Base-by-base conservation (phyloP, 2,329 filamentous ascomycete species). In the Microascus cirrosus region DNA sequence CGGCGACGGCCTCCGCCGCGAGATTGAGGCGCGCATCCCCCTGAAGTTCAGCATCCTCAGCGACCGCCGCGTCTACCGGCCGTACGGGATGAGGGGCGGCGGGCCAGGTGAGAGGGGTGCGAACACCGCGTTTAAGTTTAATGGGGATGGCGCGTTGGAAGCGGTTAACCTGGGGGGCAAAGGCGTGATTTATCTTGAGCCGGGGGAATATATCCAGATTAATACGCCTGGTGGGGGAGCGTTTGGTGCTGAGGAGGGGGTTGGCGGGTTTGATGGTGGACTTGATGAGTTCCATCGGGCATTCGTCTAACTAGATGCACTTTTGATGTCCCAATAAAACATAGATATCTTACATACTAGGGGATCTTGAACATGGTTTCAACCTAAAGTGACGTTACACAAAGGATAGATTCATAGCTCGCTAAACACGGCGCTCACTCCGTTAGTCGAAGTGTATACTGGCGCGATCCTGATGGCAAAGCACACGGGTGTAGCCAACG, bases 1-100 rank as follows among this genome's bases (percentile, higher is more conserved):
- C 10, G 89, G 89, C 8, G 84, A 91, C 65, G 89, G 89, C 12
- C 85, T 90, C 0, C 36, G 36, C 0, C 72, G 89, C 0, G 89
- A 94, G 60, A 91, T 94, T 60, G 89, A 94, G 70, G 92, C 92
- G 69, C 78, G 88, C 2, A 84, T 88, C 50, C 86, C 87, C 0
- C 81, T 94, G 4, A 86, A 91, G 68, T 87, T 89, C 15, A 87
- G 83, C 1, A 94, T 95, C 25, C 73, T 95, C 7, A 88, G 84
- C 6, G 90, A 95, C 69, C 70, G 90, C 20, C 74, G 90, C 34
- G 87, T 93, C 0, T 85, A 88, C 61, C 78, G 82, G 57, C 90
- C 90, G 0, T 92, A 91, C 59, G 89, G 89, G 0, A 76, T 91
- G 59, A 81, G 82, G 22, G 88, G 88, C 0, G 89, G 88, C 1